A percentile compares a stretch with the other conserved stretches of the same genome.
Evolutionary conservation across 208 protist genomes (phyloP).

Genomic region (Crithidia sp.): DNA sequence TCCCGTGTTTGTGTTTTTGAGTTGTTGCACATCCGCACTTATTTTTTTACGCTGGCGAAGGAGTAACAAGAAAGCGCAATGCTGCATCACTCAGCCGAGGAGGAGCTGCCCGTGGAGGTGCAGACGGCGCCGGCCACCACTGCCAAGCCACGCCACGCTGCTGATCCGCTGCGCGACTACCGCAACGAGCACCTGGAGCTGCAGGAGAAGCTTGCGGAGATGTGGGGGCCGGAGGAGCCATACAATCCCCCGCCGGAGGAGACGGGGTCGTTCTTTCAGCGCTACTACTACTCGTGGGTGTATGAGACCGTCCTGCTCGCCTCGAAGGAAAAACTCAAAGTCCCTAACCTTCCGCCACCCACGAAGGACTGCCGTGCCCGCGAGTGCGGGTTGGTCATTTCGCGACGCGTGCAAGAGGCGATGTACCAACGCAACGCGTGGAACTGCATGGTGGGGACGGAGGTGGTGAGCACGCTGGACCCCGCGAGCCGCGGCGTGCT

Average conservation of each 20-base stretch:
- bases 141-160: background rate
- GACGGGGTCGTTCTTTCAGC: slow-evolving; percentile 41
- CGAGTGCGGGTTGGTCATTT: slow-evolving; percentile 45
- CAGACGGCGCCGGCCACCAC: background rate
- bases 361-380: slow-evolving; percentile 34
- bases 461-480: slow-evolving; percentile 44
- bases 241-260: slow-evolving; percentile 50
- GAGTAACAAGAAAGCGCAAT: too few species aligned
- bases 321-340: slow-evolving; percentile 44
- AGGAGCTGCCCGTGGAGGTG: slow-evolving; percentile 19
- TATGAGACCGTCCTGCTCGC: slow-evolving; percentile 42
- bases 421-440: slow-evolving; percentile 51
- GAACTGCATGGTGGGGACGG: slow-evolving; percentile 46
- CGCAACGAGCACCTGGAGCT: slow-evolving; percentile 18
- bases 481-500: slow-evolving; percentile 52
- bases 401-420: slow-evolving; percentile 31
- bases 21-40: background rate
- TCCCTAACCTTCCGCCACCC: slow-evolving; percentile 36
- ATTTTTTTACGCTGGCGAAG: too few species aligned
- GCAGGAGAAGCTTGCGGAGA: slow-evolving; percentile 27
- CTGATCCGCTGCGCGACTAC: slow-evolving; percentile 26
- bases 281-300: slow-evolving; percentile 63
- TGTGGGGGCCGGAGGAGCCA: slow-evolving; percentile 57
- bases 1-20: background rate
- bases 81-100: background rate